These are phyloP conservation scores for Auricularia sp. DNA, from an alignment of 768 basidiomycete genomes.

Conservation along the genomic window DNA sequence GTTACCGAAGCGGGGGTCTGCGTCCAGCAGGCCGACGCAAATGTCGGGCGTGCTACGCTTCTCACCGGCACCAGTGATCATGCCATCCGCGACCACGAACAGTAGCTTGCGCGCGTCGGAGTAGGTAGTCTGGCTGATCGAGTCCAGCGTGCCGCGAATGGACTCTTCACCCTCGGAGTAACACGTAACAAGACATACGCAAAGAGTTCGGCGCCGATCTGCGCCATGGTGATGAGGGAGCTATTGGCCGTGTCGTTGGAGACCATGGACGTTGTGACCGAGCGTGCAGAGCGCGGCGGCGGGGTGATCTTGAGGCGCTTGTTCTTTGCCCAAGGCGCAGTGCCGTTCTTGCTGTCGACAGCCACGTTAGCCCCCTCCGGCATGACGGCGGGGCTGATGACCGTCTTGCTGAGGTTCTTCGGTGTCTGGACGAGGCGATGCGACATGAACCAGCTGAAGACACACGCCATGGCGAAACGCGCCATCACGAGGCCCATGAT, in stretches of 20 bases:
- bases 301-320: conserved; percentile 38
- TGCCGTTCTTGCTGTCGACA: conserved; percentile 83
- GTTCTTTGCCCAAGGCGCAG: conserved; percentile 84
- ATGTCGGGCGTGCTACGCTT: conserved; percentile 94
- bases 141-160: conserved; percentile 83
- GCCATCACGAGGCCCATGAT: conserved; percentile 85
- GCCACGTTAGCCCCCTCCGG: conserved; percentile 93
- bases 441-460: conserved; percentile 96
- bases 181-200: conserved; percentile 92
- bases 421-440: conserved; percentile 71
- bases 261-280: conserved; percentile 46
- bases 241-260: conserved; percentile 27
- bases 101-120: conserved; percentile 87
- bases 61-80: conserved; percentile 97
- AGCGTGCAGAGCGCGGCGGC: conserved; percentile 35
- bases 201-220: conserved; percentile 91
- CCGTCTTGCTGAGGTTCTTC: conserved; percentile 65
- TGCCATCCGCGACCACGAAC: conserved; percentile 93
- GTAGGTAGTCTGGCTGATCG: conserved; percentile 83
- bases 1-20: conserved; percentile 91
- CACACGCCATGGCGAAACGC: conserved; percentile 90
- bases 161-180: conserved; percentile 97
- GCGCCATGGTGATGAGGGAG: conserved; percentile 72
- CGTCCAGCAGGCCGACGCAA: conserved; percentile 83
- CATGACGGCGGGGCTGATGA: conserved; percentile 90